Evolutionary conservation across 345 rosid species (phyloP).

Genomic region (Moringa oleifera): DNA sequence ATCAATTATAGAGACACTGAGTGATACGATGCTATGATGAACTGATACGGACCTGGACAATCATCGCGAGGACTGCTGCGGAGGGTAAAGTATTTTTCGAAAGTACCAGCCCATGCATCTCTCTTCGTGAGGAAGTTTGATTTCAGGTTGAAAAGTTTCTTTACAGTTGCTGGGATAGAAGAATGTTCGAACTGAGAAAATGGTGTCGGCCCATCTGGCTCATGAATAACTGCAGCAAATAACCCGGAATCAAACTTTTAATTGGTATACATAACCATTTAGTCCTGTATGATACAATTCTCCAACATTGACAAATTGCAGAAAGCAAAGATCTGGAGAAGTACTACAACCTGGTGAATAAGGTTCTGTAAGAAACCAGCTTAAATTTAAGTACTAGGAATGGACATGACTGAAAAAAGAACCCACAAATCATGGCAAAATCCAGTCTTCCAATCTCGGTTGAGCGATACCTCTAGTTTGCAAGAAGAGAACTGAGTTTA

Average conservation of each 20-base stretch:
- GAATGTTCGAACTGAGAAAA: constrained; percentile 87
- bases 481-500: too few relatives aligned
- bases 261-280: too few relatives aligned
- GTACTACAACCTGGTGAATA: too few relatives aligned
- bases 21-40: constrained; percentile 5
- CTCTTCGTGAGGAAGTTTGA: constrained; percentile 90
- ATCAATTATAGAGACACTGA: not conserved
- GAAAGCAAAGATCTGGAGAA: too few relatives aligned
- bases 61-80: constrained; percentile 84
- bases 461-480: too few relatives aligned
- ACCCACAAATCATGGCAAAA: not conserved
- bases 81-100: constrained; percentile 63
- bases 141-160: constrained; percentile 85
- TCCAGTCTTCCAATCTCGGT: not conserved
- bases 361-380: too few relatives aligned
- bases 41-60: constrained; percentile 73
- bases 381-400: too few relatives aligned
- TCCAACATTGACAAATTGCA: not conserved
- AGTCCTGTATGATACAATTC: not conserved
- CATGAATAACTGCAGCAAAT: constrained; percentile 67
- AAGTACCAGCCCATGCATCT: constrained; percentile 99
- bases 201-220: constrained; percentile 80
- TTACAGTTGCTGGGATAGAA: constrained; percentile 93
- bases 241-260: constrained; percentile 5
- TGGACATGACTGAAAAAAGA: too few relatives aligned